A percentile compares a stretch with the other conserved stretches of the same genome.
These are phyloP conservation scores for Fusarium tricinctum DNA, from an alignment of 2,329 filamentous ascomycete genomes.

Conservation along the genomic window DNA sequence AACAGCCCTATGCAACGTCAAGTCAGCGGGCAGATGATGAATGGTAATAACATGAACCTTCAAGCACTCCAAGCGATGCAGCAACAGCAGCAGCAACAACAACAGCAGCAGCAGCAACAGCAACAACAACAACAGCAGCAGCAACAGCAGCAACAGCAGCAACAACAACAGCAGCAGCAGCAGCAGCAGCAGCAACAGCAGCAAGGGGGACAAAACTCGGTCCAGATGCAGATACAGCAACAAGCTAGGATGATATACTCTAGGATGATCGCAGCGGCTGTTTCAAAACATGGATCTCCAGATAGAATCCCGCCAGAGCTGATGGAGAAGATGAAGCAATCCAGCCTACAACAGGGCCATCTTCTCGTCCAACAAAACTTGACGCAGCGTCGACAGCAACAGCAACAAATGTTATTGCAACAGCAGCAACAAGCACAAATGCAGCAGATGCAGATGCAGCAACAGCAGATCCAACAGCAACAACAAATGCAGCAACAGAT, in stretches of 20 bases:
- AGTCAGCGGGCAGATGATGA: conserved; percentile 58
- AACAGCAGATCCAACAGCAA: conserved; percentile 46
- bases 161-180: conserved; percentile 52
- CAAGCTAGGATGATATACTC: conserved; percentile 57
- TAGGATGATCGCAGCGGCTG: conserved; percentile 54
- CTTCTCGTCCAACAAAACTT: conserved; percentile 53
- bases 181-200: conserved; percentile 52
- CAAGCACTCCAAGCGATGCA: conserved; percentile 58
- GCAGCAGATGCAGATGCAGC: conserved; percentile 51
- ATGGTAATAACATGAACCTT: conserved; percentile 57
- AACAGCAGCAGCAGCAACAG: conserved; percentile 53
- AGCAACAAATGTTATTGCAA: conserved; percentile 51
- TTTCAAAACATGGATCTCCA: conserved; percentile 57
- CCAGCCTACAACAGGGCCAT: conserved; percentile 58
- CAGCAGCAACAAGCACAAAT: conserved; percentile 51
- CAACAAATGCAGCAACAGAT: conserved; percentile 47
- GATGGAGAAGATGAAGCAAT: conserved; percentile 60
- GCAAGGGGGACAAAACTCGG: conserved; percentile 45
- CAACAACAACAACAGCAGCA: conserved; percentile 54
- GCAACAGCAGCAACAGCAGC: conserved; percentile 53
- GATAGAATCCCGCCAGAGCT: conserved; percentile 63
- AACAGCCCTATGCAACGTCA: conserved; percentile 53
- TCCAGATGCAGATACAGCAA: conserved; percentile 54
- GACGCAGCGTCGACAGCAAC: conserved; percentile 52
- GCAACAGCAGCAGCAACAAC: conserved; percentile 55